phyloP scores from a whole-genome alignment of 78 protist species.

The Dictyostelium firmibasis region DNA sequence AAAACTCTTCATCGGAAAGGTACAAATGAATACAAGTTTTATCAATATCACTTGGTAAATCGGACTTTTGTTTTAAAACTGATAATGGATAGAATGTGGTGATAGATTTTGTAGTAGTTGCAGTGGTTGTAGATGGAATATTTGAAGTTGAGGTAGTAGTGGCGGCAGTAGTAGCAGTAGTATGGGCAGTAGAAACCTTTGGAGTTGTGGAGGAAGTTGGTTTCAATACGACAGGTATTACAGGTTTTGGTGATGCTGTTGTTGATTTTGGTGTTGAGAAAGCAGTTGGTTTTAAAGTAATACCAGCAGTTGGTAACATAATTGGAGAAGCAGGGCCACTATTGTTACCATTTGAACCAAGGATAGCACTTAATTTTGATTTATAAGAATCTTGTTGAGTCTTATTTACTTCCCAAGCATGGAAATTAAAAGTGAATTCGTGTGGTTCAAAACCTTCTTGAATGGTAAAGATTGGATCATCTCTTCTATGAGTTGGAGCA shows the following conservation, averaged over 20 bases:
- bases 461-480: constrained; percentile 19
- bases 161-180: neutral
- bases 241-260: neutral
- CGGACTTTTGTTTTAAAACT: neutral
- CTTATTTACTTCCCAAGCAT: constrained; percentile 12
- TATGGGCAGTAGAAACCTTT: neutral
- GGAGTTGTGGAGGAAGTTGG: neutral
- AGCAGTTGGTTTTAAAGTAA: neutral
- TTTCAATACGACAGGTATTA: neutral
- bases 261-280: neutral
- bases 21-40: neutral
- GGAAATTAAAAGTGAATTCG: constrained; percentile 14
- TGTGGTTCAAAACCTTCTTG: neutral
- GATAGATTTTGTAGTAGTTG: neutral
- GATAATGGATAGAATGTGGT: neutral
- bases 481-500: constrained; percentile 23
- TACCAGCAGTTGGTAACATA: neutral
- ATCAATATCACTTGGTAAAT: constrained; percentile 5
- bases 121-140: neutral
- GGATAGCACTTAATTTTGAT: neutral
- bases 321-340: neutral
- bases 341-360: neutral
- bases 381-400: neutral
- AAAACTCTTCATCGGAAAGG: constrained; percentile 5
- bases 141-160: neutral